Evolutionary conservation across 73 alveolate species (phyloP).

Genomic region (Strombidium stylifer): DNA sequence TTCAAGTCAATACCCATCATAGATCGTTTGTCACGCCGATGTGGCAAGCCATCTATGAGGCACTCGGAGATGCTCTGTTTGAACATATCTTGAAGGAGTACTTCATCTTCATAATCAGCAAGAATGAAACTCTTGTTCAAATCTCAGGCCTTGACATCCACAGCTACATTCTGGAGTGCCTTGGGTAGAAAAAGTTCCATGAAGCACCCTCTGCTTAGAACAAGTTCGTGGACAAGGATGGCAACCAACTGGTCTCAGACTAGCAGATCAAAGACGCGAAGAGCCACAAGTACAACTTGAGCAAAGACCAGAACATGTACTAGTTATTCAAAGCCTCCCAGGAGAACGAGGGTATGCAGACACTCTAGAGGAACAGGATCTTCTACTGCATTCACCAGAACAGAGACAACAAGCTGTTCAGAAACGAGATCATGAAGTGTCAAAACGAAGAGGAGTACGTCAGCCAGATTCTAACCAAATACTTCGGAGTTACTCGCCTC

Average conservation of each 20-base stretch:
- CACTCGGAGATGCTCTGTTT: conserved; percentile 39
- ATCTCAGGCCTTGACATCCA: conserved; percentile 46
- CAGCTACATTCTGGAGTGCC: conserved; percentile 19
- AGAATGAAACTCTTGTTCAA: conserved; percentile 46
- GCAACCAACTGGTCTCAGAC: not conserved
- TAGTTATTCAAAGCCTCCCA: not conserved
- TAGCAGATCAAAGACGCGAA: not conserved
- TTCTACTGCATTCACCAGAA: conserved; percentile 60
- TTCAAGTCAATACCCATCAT: not conserved
- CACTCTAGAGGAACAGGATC: conserved; percentile 43
- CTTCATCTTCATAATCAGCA: conserved; percentile 37
- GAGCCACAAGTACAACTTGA: conserved; percentile 44
- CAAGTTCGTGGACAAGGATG: not conserved
- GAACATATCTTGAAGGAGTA: conserved; percentile 40
- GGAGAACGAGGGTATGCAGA: not conserved
- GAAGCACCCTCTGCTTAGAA: conserved; percentile 21
- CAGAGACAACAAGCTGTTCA: conserved; percentile 48
- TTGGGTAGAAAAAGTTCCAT: conserved; percentile 29
- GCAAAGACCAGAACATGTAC: conserved; percentile 19
- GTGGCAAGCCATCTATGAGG: conserved; percentile 33
- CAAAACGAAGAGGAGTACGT: not conserved
- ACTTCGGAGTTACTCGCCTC: too few relatives aligned
- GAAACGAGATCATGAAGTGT: conserved; percentile 28
- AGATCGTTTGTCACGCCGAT: conserved; percentile 19
- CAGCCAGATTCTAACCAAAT: too few relatives aligned